These are phyloP conservation scores for Coemansia sp. DNA, from an alignment of 192 early-diverging fungal genomes.

Conservation along the genomic window DNA sequence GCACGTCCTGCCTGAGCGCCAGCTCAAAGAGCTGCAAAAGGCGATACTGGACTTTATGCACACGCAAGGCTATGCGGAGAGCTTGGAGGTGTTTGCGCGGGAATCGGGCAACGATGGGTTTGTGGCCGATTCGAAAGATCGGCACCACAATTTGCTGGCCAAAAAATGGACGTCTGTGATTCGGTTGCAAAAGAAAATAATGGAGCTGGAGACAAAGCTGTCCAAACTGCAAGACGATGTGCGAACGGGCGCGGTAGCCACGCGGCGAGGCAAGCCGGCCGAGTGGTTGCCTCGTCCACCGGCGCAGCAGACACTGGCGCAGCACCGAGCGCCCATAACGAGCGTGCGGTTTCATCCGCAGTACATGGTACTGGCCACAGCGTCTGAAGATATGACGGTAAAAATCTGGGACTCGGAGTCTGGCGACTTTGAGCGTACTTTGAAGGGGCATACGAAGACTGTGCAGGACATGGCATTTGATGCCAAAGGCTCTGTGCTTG, in stretches of 20 bases:
- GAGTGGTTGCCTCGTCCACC: conserved; percentile 86
- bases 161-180: conserved; percentile 94
- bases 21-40: conserved; percentile 69
- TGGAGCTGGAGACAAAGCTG: conserved; percentile 86
- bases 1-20: conserved; percentile 62
- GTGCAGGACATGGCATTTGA: conserved; percentile 90
- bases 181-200: conserved; percentile 90
- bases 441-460: conserved; percentile 94
- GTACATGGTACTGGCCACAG: conserved; percentile 76
- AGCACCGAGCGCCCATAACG: conserved; percentile 81
- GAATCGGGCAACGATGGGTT: conserved; percentile 76
- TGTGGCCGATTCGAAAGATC: conserved; percentile 67
- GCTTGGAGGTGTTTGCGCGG: conserved; percentile 63
- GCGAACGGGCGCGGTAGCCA: conserved; percentile 50
- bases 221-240: conserved; percentile 74
- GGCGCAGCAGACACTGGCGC: conserved; percentile 66
- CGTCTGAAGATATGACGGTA: conserved; percentile 88
- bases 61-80: conserved; percentile 65
- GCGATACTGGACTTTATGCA: conserved; percentile 88
- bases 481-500: conserved; percentile 76
- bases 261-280: conserved; percentile 51
- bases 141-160: conserved; percentile 50
- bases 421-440: conserved; percentile 85
- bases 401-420: conserved; percentile 94
- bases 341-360: conserved; percentile 85